Evolutionary conservation across 768 basidiomycete species (phyloP).

Genomic region (Agaricus subrufescens): DNA sequence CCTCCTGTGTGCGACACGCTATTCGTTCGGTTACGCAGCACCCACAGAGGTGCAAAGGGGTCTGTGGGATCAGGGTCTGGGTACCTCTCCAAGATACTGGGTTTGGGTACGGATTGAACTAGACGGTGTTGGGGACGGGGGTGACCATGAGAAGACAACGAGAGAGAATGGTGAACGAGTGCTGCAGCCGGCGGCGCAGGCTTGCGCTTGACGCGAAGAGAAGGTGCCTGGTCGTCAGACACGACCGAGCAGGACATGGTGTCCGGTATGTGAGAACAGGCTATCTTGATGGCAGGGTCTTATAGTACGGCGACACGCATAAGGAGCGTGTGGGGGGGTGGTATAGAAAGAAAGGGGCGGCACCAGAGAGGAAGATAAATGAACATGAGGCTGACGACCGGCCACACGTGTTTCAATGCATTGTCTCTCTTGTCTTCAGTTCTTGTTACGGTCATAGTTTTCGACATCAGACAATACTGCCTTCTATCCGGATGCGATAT

Average conservation of each 20-base stretch:
- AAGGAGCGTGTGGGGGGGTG: not conserved
- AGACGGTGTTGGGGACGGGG: not conserved
- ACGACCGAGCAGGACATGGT: not conserved
- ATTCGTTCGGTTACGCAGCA: constrained; percentile 55
- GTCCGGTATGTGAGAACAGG: not conserved
- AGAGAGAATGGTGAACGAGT: not conserved
- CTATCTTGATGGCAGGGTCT: not conserved
- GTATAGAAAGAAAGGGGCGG: not conserved
- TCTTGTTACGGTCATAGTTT: not conserved
- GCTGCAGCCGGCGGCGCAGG: constrained; percentile 38
- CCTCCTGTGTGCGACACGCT: constrained; percentile 28
- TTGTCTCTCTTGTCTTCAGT: not conserved
- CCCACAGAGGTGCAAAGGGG: constrained; percentile 67
- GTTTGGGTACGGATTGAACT: not conserved
- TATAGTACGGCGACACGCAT: not conserved
- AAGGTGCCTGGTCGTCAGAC: not conserved
- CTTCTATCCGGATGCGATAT: not conserved
- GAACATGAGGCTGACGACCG: constrained; percentile 9
- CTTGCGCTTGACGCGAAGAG: constrained; percentile 43
- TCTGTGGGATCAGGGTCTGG: constrained; percentile 65
- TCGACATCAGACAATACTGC: too few species aligned
- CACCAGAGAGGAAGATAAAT: not conserved
- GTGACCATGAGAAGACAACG: not conserved
- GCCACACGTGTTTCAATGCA: constrained; percentile 4
- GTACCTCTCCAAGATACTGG: constrained; percentile 50